Base-by-base conservation (phyloP, 345 rosid genomes). In the Murraya paniculata region DNA sequence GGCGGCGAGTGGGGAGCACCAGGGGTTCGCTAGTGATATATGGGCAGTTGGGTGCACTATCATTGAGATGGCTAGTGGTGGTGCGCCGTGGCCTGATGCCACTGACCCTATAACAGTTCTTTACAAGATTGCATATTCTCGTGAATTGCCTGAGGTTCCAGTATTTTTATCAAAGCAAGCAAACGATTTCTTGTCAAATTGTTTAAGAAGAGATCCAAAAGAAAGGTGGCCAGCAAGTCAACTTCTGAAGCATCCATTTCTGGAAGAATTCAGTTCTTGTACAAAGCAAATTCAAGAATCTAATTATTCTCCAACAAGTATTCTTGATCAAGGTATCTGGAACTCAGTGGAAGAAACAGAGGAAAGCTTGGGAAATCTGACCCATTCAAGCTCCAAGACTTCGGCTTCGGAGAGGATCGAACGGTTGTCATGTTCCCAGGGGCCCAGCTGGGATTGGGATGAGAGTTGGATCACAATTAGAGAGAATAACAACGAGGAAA, bases 11-110 rank as follows among this genome's bases (percentile, higher is more conserved):
- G 97, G 97, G 41, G 94, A 89, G 59, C 87, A 87, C 56, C 97
- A 92, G 85, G 90, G 95, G 79, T 60, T 61, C 28, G 81, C 90
- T 5, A 78, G 88, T 58, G 98, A 92, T 71, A 64, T 92, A 3
- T 92, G 98, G 97, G 87, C 89, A 24, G n/a, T 90, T 30, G 98
- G 97, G 19, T 94, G 98, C 82, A 89, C 94, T 50, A 76, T 92
- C 45, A 81, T 94, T 7, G 98, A 94, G 83, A 94, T 94, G 98
- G 89, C 90, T 0, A 92, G 87, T 10, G 95, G 97, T 5, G 80
- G 82, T 2, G 10, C 80, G 0, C 91, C 89, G 18, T 91, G 94
- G 94, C 48, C 38, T 0, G 80, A 79, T 25, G 77, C 30, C 22
- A 28, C 71, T 4, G 84, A 89, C 80, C 90, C 88, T 58, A 82